Evolutionary conservation across 257 asterid genomes (phyloP), one percentile per base, ranked within the genome.

Genomic region (Eustoma russellianum): DNA sequence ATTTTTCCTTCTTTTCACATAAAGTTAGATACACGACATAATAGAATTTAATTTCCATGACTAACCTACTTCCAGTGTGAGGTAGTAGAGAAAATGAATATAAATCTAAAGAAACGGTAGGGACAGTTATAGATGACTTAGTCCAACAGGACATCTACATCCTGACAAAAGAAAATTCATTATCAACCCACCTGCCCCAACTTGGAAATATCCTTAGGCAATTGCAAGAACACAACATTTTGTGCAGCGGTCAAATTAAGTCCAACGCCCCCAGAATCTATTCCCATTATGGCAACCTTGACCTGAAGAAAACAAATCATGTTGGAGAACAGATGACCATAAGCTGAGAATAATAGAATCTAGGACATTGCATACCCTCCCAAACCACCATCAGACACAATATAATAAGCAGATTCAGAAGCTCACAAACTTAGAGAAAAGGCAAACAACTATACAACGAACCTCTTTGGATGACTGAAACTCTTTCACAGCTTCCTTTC

Each of bases 231-330:
- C 53, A 84, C 98, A 60, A 91, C 97, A 70, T 73, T 80, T 68
- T 74, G 84, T 5, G 98, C 98, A 46, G 96, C 72, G n/a, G 96
- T 78, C 70, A 91, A 70, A 70, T 82, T 87, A 47, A 91, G 95
- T 59, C 98, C 98, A 55, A 85, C 71, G 64, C 98, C 86, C 65
- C 98, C 98, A 62, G 98, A 92, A 65, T 88, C 85, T 63, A 91
- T 87, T 70, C 98, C 98, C 56, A 87, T 74, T 61, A 91, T 61
- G 10, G 98, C 98, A 64, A 87, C 79, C 82, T 79, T 91, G 56
- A 87, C 93, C 98, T 91, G 77, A 40, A 49, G 62, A 40, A 62
- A 52, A 14, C 47, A 43, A 47, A 64, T 56, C 41, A 17, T 46
- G 46, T 41, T 47, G 43, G 24, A 48, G 44, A 17, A 40, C 6